Evolutionary conservation across 371 early-diverging fungal genomes (phyloP), one percentile per base, ranked within the genome.

Genomic region (Furculomyces boomerangus): DNA sequence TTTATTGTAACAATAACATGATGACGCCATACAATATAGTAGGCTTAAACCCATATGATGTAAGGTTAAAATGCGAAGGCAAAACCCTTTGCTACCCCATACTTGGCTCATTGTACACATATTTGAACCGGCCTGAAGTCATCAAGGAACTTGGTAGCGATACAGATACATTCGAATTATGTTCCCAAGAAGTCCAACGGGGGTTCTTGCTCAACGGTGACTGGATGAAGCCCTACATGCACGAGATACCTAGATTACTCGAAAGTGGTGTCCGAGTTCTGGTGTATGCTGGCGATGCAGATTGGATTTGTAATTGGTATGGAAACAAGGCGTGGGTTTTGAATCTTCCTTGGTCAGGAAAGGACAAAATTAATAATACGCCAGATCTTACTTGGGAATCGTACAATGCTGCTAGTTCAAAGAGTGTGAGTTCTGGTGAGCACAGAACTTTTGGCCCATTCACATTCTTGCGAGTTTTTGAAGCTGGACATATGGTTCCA

Each of bases 311-410:
- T 74, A 88, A 88, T 67, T 91, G 90, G 90, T 79, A 85, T 61
- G 93, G 93, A 50, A 93, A 90, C 78, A 87, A 87, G 74, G 91
- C 88, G 1, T 93, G 90, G 90, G 71, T 85, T 7, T 55, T 78
- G 35, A 77, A 71, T 24, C 70, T 95, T 47, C 77, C 78, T 35
- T 95, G 96, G 96, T 60, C 68, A 31, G 90, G 89, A 35, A 67
- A 77, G 56, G 57, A 67, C 3, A 80, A 74, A 28, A 88, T 85
- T 67, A 58, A 70, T 30, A 44, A 22, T n/a, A 56, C 54, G 18
- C 3, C 20, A 0, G 71, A 69, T 41, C 14, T 30, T 24, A 46
- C 30, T 1, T 71, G 71, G 71, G n/a, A 31, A 2, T 51, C 55
- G 7, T 57, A 44, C 25, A 41, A 26, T 0, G 24, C 27, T 7